Conservation (phyloP, 352 stramenopile species). For the Elongisporangium anandrum region DNA sequence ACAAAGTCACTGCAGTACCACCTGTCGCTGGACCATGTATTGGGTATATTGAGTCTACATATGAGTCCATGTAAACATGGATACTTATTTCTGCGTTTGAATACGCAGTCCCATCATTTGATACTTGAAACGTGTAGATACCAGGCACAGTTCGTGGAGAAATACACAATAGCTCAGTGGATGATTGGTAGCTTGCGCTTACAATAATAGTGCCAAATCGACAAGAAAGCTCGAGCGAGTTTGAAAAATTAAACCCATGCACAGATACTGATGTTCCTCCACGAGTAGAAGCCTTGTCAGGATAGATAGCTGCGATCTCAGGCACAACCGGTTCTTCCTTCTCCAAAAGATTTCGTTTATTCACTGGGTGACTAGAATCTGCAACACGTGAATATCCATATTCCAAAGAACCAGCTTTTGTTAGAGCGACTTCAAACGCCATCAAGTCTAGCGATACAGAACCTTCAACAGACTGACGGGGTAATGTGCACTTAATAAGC, state of each 20-base stretch:
- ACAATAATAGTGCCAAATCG: conserved; percentile 69
- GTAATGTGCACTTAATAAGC: conserved; percentile 32
- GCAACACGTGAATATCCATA: neutral
- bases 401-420: neutral
- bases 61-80: conserved; percentile 69
- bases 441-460: conserved; percentile 25
- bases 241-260: conserved; percentile 67
- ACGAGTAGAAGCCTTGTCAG: conserved; percentile 8
- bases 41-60: conserved; percentile 65
- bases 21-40: conserved; percentile 65
- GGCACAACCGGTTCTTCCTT: neutral
- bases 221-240: conserved; percentile 70
- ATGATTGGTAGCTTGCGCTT: conserved; percentile 42
- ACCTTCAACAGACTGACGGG: conserved; percentile 25
- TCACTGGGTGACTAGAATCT: neutral
- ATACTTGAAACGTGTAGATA: conserved; percentile 68
- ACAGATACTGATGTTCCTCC: conserved; percentile 75
- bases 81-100: conserved; percentile 58
- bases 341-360: neutral
- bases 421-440: neutral
- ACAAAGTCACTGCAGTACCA: conserved; percentile 79
- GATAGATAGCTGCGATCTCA: conserved; percentile 16
- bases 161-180: conserved; percentile 47
- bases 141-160: conserved; percentile 50
- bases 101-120: conserved; percentile 64